Percentiles rank a stretch among this genome's conserved stretches.
Conservation (phyloP, 177 flowering plant species). For the Vitis hybrid region DNA sequence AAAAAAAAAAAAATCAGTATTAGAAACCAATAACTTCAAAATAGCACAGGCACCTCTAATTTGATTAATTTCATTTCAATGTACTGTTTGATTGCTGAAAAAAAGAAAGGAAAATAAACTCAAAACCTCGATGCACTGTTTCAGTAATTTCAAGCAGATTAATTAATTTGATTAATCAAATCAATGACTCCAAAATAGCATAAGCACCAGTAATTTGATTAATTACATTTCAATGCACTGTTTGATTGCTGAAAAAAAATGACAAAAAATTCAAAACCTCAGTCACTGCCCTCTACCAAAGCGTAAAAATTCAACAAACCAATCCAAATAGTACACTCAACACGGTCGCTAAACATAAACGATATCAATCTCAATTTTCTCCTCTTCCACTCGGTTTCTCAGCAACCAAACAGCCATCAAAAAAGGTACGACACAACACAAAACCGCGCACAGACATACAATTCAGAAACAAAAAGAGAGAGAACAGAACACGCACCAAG, state of each 20-base stretch:
- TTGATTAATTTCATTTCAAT: no score
- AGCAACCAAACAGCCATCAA: not conserved
- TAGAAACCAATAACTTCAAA: not conserved
- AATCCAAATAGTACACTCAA: not conserved
- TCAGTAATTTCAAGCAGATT: not conserved
- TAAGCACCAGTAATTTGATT: not conserved
- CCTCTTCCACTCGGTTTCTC: not conserved
- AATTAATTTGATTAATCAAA: not conserved
- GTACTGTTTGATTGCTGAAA: not conserved
- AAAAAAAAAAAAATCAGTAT: not conserved
- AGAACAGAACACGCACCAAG: conserved; percentile 13
- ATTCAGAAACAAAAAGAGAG: not conserved
- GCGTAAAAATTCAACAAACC: not conserved
- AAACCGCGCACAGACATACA: not conserved
- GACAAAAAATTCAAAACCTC: not conserved
- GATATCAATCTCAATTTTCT: not conserved
- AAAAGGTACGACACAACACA: no score
- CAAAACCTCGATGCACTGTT: not conserved
- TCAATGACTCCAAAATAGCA: not conserved
- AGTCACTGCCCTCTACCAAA: not conserved
- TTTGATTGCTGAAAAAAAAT: not conserved
- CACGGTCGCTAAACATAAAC: not conserved
- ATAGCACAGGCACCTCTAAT: not conserved
- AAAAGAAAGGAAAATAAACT: not conserved
- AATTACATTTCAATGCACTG: not conserved